Percentiles rank a stretch among this genome's conserved stretches.
phyloP scores from a whole-genome alignment of 2,329 filamentous ascomycete genomes.

The Aspergillus neotritici region DNA sequence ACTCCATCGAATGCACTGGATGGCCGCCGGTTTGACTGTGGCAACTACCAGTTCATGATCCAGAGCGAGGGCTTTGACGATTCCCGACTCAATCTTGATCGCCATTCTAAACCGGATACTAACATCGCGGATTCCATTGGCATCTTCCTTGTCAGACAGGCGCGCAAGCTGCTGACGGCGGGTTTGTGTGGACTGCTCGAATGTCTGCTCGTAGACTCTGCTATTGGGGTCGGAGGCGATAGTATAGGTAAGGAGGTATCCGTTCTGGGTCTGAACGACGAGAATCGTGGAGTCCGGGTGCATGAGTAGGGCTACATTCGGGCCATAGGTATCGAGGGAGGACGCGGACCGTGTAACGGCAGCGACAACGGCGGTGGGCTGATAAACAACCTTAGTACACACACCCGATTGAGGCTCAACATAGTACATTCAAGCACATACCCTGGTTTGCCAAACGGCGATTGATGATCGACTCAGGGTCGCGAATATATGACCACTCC shows the following conservation, averaged over 20 bases:
- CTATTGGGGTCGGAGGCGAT: conserved; percentile 77
- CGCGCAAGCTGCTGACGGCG: conserved; percentile 42
- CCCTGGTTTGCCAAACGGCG: conserved; percentile 95
- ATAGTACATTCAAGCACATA: conserved; percentile 37
- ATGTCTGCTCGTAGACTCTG: conserved; percentile 77
- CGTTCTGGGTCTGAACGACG: conserved; percentile 77
- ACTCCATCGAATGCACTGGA: conserved; percentile 94
- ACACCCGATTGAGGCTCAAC: conserved; percentile 18
- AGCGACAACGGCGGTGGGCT: conserved; percentile 86
- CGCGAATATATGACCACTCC: conserved; percentile 77
- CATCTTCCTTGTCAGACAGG: conserved; percentile 70
- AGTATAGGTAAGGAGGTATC: conserved; percentile 91
- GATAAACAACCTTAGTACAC: conserved; percentile 21
- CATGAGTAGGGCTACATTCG: conserved; percentile 76
- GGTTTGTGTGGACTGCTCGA: conserved; percentile 47
- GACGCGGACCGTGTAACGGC: conserved; percentile 73
- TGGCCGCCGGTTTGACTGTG: conserved; percentile 83
- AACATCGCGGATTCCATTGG: conserved; percentile 73
- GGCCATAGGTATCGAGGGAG: conserved; percentile 77
- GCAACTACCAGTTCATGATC: conserved; percentile 91
- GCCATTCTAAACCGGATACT: conserved; percentile 94
- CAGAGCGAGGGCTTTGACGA: conserved; percentile 77
- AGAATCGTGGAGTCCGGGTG: conserved; percentile 89
- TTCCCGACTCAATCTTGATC: conserved; percentile 95
- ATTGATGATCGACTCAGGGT: conserved; percentile 80